Evolutionary conservation across 495 filamentous ascomycete species (phyloP).

Genomic region (Pseudoneurospora amorphoporcata): DNA sequence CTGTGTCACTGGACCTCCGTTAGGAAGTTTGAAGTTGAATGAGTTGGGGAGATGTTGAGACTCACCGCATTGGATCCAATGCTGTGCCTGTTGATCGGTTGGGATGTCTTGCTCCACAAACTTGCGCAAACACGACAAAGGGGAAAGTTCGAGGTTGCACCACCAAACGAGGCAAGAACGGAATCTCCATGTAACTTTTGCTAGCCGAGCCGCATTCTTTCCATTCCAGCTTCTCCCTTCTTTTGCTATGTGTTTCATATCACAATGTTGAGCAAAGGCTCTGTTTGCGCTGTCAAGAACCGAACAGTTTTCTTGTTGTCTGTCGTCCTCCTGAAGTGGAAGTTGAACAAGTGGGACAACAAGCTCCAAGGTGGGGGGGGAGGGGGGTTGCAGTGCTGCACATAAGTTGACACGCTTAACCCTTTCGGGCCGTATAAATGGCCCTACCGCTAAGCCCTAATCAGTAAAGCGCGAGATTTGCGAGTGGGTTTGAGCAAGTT

Average conservation of each 20-base stretch:
- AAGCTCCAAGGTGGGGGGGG: neutral
- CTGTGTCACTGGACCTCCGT: neutral
- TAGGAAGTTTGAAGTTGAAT: neutral
- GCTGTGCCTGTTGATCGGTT: neutral
- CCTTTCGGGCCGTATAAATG: neutral
- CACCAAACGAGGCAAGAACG: neutral
- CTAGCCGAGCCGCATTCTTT: neutral
- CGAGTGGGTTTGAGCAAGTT: slow-evolving; percentile 44
- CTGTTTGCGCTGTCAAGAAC: neutral
- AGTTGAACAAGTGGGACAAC: neutral
- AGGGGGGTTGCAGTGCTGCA: neutral
- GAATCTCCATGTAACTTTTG: neutral
- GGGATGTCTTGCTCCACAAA: neutral
- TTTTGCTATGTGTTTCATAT: neutral
- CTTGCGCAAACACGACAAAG: neutral
- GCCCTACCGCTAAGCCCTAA: neutral
- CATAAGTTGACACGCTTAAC: neutral
- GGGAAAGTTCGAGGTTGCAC: neutral
- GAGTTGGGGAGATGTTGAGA: neutral
- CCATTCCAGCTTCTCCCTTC: neutral
- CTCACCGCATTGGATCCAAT: neutral
- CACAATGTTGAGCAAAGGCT: neutral
- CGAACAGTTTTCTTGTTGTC: neutral
- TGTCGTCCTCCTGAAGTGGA: neutral
- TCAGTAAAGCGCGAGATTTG: neutral